Evolutionary conservation across 257 asterid genomes (phyloP), one percentile per base, ranked within the genome.

Genomic region (Thymus quinquecostatus): DNA sequence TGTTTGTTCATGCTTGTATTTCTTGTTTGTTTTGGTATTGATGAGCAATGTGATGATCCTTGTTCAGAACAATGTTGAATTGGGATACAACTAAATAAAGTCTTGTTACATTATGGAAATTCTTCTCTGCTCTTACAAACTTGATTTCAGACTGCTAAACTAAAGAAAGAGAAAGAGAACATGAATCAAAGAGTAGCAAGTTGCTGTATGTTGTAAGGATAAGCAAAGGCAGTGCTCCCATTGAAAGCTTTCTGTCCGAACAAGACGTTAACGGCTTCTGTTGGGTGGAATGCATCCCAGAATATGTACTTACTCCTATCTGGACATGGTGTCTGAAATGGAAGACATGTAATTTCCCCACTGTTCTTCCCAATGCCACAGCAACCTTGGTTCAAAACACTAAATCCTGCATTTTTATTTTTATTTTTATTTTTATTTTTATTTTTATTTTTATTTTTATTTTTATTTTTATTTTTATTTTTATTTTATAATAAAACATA

Each of bases 251-350:
- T 84, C 77, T 72, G 80, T 3, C 85, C 98, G 45, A 92, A 84
- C 80, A 92, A 51, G 33, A 80, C 60, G 66, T 92, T 92, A 0
- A 90, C 96, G 9, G 98, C 98, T 68, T 77, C 92, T 1, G 98
- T 90, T 1, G 97, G 97, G 76, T 92, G 97, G 71, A 84, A 92
- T 1, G 98, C 98, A 64, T 92, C 98, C 98, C 98, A 90, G 81
- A 88, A 90, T 62, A 90, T 75, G 74, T 84, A 92, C 14, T 68
- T 75, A 4, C 81, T 74, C 78, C 97, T 83, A 13, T 87, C 78
- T 4, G 81, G 76, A 70, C 97, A 92, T 1, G 98, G 97, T 30
- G 82, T 82, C 76, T 88, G 92, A 59, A 87, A 79, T 10, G 97
- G 98, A 45, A 92, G 94, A 57, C 97, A 92, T 13, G 98, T 92